phyloP scores from a whole-genome alignment of 108 stramenopile species.

The Cylindrotheca closterium region DNA sequence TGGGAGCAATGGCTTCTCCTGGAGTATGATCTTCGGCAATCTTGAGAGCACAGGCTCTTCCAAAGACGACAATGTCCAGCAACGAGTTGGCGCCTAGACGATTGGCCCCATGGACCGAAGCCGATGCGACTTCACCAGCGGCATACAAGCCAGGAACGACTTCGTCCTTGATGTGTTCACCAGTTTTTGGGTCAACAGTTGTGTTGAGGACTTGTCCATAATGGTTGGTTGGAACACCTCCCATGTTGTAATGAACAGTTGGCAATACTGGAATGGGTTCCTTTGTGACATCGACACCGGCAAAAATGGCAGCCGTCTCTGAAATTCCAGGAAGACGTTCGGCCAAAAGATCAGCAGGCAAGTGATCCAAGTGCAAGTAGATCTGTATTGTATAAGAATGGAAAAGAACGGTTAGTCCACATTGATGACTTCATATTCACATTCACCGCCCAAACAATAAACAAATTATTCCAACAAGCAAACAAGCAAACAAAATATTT shows the following conservation, averaged over 20 bases:
- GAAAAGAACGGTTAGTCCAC: too few relatives aligned
- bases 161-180: slow-evolving; percentile 59
- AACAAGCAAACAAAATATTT: too few relatives aligned
- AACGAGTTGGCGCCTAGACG: slow-evolving; percentile 98
- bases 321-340: slow-evolving; percentile 97
- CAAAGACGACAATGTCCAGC: slow-evolving; percentile 99
- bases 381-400: slow-evolving; percentile 35
- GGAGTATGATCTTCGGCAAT: slow-evolving; percentile 96
- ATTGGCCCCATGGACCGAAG: slow-evolving; percentile 99
- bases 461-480: too few relatives aligned
- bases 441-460: too few relatives aligned
- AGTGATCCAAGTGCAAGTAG: slow-evolving; percentile 98
- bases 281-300: slow-evolving; percentile 99
- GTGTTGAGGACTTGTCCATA: slow-evolving; percentile 93
- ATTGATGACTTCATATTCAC: too few relatives aligned
- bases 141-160: slow-evolving; percentile 98
- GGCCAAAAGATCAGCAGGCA: slow-evolving; percentile 95
- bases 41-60: slow-evolving; percentile 94
- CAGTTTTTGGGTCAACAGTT: slow-evolving; percentile 59
- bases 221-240: slow-evolving; percentile 97
- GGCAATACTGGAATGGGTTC: slow-evolving; percentile 98
- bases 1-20: slow-evolving; percentile 74
- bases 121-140: slow-evolving; percentile 97
- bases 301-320: slow-evolving; percentile 98
- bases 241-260: slow-evolving; percentile 97